Percentiles rank a stretch among this genome's conserved stretches.
These are phyloP conservation scores for Gynandropsis gynandra DNA, from an alignment of 345 rosid species.

Conservation along the genomic window DNA sequence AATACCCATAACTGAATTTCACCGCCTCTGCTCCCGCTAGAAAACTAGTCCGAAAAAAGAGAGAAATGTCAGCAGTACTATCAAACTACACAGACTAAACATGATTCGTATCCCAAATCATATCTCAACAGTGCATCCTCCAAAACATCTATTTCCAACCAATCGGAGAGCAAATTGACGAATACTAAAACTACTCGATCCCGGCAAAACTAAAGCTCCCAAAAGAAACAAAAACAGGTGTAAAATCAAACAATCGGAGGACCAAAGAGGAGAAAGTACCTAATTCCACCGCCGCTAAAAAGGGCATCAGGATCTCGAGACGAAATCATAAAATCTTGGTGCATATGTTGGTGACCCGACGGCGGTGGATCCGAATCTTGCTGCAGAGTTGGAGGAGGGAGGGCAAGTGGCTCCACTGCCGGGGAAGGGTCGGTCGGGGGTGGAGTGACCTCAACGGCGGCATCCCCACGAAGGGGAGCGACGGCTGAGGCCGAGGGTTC, in stretches of 20 bases:
- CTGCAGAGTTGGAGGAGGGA: slow-evolving; percentile 3
- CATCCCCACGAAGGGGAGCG: slow-evolving; percentile 29
- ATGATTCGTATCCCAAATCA: neutral
- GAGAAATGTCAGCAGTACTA: slow-evolving; percentile 22
- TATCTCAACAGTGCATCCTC: too few relatives aligned
- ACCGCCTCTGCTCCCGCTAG: slow-evolving; percentile 41
- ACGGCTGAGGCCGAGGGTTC: slow-evolving; percentile 21
- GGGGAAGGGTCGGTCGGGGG: slow-evolving; percentile 9
- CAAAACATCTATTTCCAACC: too few relatives aligned
- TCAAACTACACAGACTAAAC: neutral
- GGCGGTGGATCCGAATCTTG: neutral
- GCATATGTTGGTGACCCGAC: neutral
- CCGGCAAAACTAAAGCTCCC: neutral
- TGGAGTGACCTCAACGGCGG: slow-evolving; percentile 8
- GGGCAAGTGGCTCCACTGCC: slow-evolving; percentile 2
- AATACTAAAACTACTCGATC: neutral
- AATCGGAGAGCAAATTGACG: too few relatives aligned
- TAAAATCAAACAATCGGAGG: neutral
- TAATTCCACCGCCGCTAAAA: slow-evolving; percentile 86
- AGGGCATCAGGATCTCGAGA: slow-evolving; percentile 51
- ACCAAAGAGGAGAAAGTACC: slow-evolving; percentile 29
- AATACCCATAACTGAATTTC: slow-evolving; percentile 94
- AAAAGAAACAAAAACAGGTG: slow-evolving; percentile 3
- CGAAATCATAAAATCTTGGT: slow-evolving; percentile 20
- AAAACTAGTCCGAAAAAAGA: slow-evolving; percentile 18